Percentiles rank a stretch among this genome's conserved stretches.
phyloP scores from a whole-genome alignment of 2,329 filamentous ascomycete genomes.

The Hypoxylon sp. region DNA sequence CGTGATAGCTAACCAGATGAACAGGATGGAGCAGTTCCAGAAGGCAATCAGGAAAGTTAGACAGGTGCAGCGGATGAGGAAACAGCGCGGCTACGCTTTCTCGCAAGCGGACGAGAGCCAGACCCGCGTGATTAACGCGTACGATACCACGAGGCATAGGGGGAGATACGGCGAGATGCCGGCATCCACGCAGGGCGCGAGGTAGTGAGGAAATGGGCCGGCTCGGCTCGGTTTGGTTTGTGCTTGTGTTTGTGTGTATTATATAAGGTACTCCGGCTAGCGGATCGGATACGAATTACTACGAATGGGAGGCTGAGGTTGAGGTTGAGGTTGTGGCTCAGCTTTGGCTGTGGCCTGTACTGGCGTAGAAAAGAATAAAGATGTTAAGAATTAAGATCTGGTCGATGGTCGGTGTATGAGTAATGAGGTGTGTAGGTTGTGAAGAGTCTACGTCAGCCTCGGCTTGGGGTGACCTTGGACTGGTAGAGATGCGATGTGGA shows the following conservation, averaged over 20 bases:
- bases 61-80: slow-evolving; percentile 98
- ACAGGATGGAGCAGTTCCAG: slow-evolving; percentile 98
- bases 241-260: slow-evolving; percentile 17
- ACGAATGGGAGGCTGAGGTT: slow-evolving; percentile 9
- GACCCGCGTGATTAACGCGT: slow-evolving; percentile 93
- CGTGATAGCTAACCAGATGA: slow-evolving; percentile 42
- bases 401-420: not conserved
- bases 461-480: not conserved
- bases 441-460: not conserved
- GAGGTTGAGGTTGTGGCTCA: not conserved
- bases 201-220: slow-evolving; percentile 30
- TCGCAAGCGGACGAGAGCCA: slow-evolving; percentile 97
- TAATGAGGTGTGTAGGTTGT: not conserved
- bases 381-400: slow-evolving; percentile 10
- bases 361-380: slow-evolving; percentile 14
- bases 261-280: slow-evolving; percentile 5
- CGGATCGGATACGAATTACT: slow-evolving; percentile 16
- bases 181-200: slow-evolving; percentile 48
- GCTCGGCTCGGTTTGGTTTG: slow-evolving; percentile 6
- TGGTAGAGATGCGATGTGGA: not conserved
- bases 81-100: slow-evolving; percentile 98
- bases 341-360: slow-evolving; percentile 9
- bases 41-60: slow-evolving; percentile 98
- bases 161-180: slow-evolving; percentile 97
- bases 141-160: slow-evolving; percentile 93